phyloP scores from a whole-genome alignment of 345 rosid genomes.

The Eucalyptus tenuipes region DNA sequence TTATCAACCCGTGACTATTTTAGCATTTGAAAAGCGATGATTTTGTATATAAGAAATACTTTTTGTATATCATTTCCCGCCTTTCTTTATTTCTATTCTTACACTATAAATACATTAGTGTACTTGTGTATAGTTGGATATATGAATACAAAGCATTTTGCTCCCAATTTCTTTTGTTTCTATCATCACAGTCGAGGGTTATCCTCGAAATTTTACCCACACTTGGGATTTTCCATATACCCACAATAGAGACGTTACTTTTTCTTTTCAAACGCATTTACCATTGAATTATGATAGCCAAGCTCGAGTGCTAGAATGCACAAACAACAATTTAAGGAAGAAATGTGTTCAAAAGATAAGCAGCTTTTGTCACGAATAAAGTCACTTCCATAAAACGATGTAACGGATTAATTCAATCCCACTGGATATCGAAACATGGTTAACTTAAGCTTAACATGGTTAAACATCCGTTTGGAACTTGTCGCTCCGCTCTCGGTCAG shows the following conservation, averaged over 20 bases:
- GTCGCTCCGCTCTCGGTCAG: accelerated
- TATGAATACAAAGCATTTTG: too few relatives aligned
- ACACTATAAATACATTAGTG: too few relatives aligned
- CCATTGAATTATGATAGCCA: not conserved
- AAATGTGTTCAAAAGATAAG: not conserved
- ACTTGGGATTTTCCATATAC: not conserved
- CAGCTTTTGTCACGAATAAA: not conserved
- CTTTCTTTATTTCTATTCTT: too few relatives aligned
- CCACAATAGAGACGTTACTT: not conserved
- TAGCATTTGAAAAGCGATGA: too few relatives aligned
- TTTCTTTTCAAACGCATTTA: not conserved
- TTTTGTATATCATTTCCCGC: too few relatives aligned
- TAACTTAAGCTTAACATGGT: accelerated
- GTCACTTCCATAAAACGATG: not conserved
- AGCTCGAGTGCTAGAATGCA: not conserved
- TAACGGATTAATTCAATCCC: not conserved
- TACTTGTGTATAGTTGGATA: too few relatives aligned
- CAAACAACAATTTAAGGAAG: not conserved
- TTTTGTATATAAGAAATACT: too few relatives aligned
- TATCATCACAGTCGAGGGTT: not conserved
- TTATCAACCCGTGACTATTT: too few relatives aligned
- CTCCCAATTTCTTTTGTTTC: too few relatives aligned
- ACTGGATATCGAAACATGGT: not conserved
- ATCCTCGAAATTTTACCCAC: not conserved
- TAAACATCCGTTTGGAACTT: not conserved